A percentile compares a stretch with the other conserved stretches of the same genome.
These are phyloP conservation scores for Penicillium sp. DNA, from an alignment of 2,329 filamentous ascomycete species.

Conservation along the genomic window DNA sequence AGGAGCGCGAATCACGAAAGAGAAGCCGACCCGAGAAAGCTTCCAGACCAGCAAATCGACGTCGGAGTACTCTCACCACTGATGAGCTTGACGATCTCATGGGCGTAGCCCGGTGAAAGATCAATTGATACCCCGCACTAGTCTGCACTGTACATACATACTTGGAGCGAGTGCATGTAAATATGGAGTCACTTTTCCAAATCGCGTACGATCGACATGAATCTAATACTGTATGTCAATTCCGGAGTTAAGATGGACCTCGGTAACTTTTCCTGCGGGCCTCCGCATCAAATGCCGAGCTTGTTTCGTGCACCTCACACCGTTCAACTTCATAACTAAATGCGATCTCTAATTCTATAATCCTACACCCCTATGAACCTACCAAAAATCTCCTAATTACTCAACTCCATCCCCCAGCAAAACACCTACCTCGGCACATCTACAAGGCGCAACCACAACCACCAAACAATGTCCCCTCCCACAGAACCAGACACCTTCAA, in stretches of 20 bases:
- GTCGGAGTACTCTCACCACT: constrained; percentile 46
- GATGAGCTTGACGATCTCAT: constrained; percentile 45
- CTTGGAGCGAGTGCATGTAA: constrained; percentile 13
- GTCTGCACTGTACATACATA: constrained; percentile 27
- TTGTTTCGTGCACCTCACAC: background rate
- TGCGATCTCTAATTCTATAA: background rate
- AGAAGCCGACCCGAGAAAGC: constrained; percentile 32
- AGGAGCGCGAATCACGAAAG: constrained; percentile 37
- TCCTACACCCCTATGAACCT: background rate
- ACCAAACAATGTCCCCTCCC: background rate
- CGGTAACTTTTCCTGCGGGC: constrained; percentile 12
- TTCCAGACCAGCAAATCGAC: constrained; percentile 30
- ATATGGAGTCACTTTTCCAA: constrained; percentile 12
- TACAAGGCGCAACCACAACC: background rate
- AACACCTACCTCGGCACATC: background rate
- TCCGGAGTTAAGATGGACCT: constrained; percentile 6
- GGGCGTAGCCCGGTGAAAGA: constrained; percentile 26
- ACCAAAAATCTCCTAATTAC: background rate
- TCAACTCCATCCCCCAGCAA: background rate
- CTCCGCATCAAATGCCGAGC: constrained; percentile 10
- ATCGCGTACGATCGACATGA: background rate
- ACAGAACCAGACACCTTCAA: constrained; percentile 32
- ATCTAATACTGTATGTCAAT: background rate
- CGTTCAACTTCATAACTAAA: background rate
- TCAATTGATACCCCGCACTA: constrained; percentile 17